These are phyloP conservation scores for Ampelomyces quisqualis DNA, from an alignment of 2,329 filamentous ascomycete genomes.

Conservation along the genomic window DNA sequence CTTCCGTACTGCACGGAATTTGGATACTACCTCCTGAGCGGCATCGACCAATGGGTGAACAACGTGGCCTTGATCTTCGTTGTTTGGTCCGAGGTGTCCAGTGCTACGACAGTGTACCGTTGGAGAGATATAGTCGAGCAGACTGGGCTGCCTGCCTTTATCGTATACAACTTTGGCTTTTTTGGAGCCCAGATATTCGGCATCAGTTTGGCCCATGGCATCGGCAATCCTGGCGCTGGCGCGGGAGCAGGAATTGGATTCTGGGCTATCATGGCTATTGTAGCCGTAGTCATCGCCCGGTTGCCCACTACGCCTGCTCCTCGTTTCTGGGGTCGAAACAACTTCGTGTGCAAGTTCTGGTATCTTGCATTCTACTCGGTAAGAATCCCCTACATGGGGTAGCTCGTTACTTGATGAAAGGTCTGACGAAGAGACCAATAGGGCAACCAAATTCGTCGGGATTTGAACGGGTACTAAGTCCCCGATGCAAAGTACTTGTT, in stretches of 20 bases:
- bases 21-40: conserved; percentile 57
- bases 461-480: too few species aligned
- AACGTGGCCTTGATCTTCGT: conserved; percentile 58
- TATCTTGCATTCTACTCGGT: conserved; percentile 61
- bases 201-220: conserved; percentile 53
- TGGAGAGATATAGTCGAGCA: conserved; percentile 53
- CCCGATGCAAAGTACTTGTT: too few species aligned
- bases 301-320: conserved; percentile 48
- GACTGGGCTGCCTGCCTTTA: conserved; percentile 48
- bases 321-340: conserved; percentile 47
- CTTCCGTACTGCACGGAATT: conserved; percentile 60
- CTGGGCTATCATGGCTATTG: conserved; percentile 49
- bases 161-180: conserved; percentile 54
- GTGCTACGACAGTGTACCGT: conserved; percentile 56
- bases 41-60: conserved; percentile 59
- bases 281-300: conserved; percentile 46
- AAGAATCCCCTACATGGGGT: conserved; percentile 23
- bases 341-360: conserved; percentile 50
- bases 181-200: conserved; percentile 57
- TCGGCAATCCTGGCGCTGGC: conserved; percentile 47
- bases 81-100: conserved; percentile 55
- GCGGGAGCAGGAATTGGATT: conserved; percentile 56
- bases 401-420: not conserved
- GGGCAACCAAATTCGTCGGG: conserved; percentile 45
- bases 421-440: too few species aligned